phyloP scores from a whole-genome alignment of 2,329 filamentous ascomycete genomes.

The Fonsecaea pedrosoi region DNA sequence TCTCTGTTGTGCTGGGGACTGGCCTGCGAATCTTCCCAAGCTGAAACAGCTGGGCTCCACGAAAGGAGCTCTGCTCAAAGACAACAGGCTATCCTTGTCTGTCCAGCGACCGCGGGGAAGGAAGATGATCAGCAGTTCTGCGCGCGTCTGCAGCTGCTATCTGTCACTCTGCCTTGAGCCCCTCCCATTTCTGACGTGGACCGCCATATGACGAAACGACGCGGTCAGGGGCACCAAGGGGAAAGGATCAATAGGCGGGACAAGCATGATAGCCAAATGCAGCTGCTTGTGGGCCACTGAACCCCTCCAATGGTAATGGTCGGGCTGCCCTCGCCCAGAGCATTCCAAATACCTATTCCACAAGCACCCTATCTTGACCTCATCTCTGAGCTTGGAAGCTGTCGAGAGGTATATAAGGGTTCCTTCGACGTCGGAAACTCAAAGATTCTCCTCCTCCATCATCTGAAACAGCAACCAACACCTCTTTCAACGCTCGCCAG shows the following conservation, averaged over 20 bases:
- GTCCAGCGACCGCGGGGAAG: neutral
- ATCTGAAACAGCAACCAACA: neutral
- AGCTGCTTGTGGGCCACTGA: neutral
- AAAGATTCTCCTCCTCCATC: neutral
- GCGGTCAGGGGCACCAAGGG: neutral
- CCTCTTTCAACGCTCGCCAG: neutral
- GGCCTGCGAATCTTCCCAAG: no score
- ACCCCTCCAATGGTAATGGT: neutral
- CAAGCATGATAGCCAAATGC: conserved; percentile 10
- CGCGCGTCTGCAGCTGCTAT: neutral
- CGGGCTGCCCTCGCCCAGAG: neutral
- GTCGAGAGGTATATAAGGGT: conserved; percentile 6
- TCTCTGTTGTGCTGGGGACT: no score
- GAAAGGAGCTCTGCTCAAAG: neutral
- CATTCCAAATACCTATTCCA: conserved; percentile 20
- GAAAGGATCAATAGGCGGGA: conserved; percentile 11
- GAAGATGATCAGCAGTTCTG: neutral
- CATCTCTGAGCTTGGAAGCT: neutral
- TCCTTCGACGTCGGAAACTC: neutral
- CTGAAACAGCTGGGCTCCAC: no score
- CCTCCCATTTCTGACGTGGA: neutral
- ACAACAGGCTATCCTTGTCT: neutral
- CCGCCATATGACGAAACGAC: neutral
- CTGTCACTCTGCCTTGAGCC: neutral
- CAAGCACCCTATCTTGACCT: conserved; percentile 17